phyloP scores from a whole-genome alignment of 148 eudicot species.

The Silene conica region DNA sequence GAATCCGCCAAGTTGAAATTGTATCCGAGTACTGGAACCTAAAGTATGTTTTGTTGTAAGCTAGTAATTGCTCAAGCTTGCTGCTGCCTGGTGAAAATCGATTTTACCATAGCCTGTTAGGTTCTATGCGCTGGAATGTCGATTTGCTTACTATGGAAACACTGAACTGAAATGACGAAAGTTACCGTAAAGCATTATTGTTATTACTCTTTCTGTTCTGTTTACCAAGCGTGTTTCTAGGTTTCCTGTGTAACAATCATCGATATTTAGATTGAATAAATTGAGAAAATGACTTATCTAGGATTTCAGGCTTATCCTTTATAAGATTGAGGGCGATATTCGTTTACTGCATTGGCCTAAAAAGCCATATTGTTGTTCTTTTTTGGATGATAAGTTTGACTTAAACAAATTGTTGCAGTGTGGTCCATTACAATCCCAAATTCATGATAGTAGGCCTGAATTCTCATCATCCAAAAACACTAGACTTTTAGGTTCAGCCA shows the following conservation, averaged over 20 bases:
- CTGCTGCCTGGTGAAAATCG: not conserved
- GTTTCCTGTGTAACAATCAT: not conserved
- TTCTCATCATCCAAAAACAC: too few species aligned
- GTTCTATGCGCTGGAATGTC: not conserved
- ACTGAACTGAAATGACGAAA: not conserved
- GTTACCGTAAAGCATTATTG: not conserved
- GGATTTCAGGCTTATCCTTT: not conserved
- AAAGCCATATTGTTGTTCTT: not conserved
- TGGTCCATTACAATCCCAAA: not conserved
- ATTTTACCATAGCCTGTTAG: not conserved
- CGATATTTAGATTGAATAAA: not conserved
- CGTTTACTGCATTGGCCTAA: not conserved
- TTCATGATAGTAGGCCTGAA: not conserved
- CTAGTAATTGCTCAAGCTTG: not conserved
- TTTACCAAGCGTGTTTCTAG: not conserved
- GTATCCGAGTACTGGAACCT: too few species aligned
- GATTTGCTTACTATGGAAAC: not conserved
- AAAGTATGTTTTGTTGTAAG: not conserved
- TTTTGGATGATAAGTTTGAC: too few species aligned
- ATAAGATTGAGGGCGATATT: not conserved
- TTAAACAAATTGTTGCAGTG: not conserved
- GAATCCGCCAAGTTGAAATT: too few species aligned
- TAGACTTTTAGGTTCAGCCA: not conserved
- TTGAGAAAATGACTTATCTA: not conserved
- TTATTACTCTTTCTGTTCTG: not conserved